phyloP scores from a whole-genome alignment of 257 asterid species.

The Nicotiana tomentosiformis region DNA sequence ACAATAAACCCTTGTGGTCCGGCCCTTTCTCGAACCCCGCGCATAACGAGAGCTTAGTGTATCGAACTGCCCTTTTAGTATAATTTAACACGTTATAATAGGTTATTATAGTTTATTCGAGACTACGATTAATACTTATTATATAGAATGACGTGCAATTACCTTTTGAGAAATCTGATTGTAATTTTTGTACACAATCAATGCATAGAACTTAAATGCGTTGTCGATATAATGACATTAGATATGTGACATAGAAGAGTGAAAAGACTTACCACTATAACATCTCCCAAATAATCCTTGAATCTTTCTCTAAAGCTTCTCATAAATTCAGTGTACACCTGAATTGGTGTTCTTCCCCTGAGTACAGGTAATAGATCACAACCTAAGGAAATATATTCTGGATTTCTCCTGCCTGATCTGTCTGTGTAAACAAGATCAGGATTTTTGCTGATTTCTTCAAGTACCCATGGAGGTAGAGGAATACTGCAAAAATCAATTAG shows the following conservation, averaged over 20 bases:
- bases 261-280: slow-evolving; percentile 49
- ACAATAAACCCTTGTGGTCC: no score
- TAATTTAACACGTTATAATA: neutral
- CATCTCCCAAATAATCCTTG: slow-evolving; percentile 56
- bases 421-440: slow-evolving; percentile 88
- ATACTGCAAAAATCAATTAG: slow-evolving; percentile 43
- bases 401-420: slow-evolving; percentile 78
- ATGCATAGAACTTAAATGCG: neutral
- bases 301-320: slow-evolving; percentile 71
- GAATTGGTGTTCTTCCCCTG: slow-evolving; percentile 90
- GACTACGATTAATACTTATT: no score
- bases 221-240: no score
- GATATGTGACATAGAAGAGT: neutral
- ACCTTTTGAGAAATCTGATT: no score
- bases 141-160: no score
- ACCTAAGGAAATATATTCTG: slow-evolving; percentile 87
- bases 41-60: no score
- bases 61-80: no score
- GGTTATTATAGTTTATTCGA: neutral
- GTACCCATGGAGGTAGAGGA: slow-evolving; percentile 96
- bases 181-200: no score
- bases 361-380: slow-evolving; percentile 75
- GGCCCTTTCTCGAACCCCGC: no score
- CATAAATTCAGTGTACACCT: slow-evolving; percentile 83
- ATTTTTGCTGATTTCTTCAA: slow-evolving; percentile 86